These are phyloP conservation scores for Kodamaea laetipori DNA, from an alignment of 805 yeast genomes.

Conservation along the genomic window DNA sequence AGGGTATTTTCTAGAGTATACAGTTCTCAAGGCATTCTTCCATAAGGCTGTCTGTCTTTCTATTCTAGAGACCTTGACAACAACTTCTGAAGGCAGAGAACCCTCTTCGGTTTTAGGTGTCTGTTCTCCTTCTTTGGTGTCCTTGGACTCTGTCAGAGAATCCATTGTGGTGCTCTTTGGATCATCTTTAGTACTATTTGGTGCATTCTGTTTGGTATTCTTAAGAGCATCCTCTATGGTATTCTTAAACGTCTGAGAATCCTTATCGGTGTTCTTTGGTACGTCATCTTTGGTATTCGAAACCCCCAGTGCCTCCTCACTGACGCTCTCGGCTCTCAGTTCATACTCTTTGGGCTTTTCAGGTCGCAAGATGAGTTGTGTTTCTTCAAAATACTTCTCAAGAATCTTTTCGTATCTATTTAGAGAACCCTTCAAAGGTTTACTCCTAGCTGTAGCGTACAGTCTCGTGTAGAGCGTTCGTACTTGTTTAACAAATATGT, in stretches of 20 bases:
- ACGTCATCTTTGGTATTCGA: background rate
- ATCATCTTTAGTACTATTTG: too few relatives aligned
- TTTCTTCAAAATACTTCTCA: constrained; percentile 9
- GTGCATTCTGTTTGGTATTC: too few relatives aligned
- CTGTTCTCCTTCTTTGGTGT: too few relatives aligned
- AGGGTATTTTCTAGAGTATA: constrained; percentile 24
- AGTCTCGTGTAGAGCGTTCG: background rate
- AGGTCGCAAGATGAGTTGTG: background rate
- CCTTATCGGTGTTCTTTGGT: background rate
- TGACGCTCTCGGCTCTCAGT: too few relatives aligned
- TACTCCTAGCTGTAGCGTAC: background rate
- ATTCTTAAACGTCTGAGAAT: too few relatives aligned
- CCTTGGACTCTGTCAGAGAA: too few relatives aligned
- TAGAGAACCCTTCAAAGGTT: constrained; percentile 1
- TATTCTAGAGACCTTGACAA: too few relatives aligned
- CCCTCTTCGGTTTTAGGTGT: too few relatives aligned
- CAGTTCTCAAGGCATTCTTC: constrained; percentile 20
- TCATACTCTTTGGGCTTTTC: background rate
- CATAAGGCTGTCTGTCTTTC: constrained; percentile 3
- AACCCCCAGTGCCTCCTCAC: background rate
- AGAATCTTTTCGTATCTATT: constrained; percentile 5
- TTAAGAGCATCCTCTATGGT: too few relatives aligned
- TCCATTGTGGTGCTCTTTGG: too few relatives aligned
- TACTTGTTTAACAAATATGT: background rate
- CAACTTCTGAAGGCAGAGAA: too few relatives aligned